phyloP scores from a whole-genome alignment of 2,329 filamentous ascomycete species.

The Emmonsiellopsis sp. region DNA sequence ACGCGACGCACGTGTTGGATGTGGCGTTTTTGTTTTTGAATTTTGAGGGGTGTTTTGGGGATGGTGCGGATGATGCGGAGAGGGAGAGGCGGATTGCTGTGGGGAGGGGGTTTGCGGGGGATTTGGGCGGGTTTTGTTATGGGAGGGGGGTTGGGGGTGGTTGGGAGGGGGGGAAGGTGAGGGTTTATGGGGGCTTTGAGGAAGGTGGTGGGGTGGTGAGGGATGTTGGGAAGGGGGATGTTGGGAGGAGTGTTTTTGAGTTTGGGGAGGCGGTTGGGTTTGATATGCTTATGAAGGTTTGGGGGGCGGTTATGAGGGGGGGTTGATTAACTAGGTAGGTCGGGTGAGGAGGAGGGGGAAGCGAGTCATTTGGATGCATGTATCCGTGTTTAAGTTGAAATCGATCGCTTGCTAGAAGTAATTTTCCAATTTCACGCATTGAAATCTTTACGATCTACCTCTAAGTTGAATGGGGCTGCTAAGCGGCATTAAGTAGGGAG shows the following conservation, averaged over 20 bases:
- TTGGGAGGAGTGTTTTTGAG: no score
- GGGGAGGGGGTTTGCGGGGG: background rate
- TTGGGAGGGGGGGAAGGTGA: background rate
- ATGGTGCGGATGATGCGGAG: background rate
- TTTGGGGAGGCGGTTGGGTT: background rate
- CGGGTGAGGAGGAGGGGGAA: no score
- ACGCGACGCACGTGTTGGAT: slow-evolving; percentile 38
- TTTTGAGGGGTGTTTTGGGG: slow-evolving; percentile 9
- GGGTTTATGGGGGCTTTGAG: background rate
- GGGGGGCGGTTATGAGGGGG: no score
- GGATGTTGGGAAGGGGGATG: background rate
- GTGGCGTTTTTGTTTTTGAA: slow-evolving; percentile 40
- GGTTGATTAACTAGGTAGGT: no score
- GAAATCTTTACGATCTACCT: no score
- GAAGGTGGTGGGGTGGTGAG: background rate
- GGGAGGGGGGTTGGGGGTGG: background rate
- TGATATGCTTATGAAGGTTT: background rate
- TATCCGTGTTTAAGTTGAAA: no score
- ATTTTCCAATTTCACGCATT: no score
- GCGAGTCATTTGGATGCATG: no score
- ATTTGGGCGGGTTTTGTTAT: background rate
- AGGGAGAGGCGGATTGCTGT: background rate
- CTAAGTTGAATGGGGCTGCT: no score
- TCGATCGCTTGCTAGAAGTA: no score
- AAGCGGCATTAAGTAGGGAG: no score